phyloP scores from a whole-genome alignment of 768 basidiomycete species.

The Coprinopsis sp. region DNA sequence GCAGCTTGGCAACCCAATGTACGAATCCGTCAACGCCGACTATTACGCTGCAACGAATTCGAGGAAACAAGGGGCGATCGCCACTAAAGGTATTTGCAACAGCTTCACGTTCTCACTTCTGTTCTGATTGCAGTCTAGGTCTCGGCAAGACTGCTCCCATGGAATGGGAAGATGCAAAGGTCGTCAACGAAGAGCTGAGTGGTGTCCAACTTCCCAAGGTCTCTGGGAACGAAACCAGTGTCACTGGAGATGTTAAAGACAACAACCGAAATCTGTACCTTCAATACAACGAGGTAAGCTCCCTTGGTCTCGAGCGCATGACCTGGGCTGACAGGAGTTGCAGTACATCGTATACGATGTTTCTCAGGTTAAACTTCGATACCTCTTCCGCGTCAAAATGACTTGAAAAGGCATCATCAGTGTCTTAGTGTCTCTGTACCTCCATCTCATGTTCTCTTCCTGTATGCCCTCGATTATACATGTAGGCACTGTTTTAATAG shows the following conservation, averaged over 20 bases:
- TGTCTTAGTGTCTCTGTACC: not conserved
- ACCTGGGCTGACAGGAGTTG: not conserved
- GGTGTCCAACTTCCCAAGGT: slow-evolving; percentile 2
- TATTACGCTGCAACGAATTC: slow-evolving; percentile 1
- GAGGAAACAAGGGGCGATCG: not conserved
- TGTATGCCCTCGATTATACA: not conserved
- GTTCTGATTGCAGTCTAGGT: not conserved
- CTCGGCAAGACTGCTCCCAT: not conserved
- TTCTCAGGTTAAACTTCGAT: slow-evolving; percentile 2
- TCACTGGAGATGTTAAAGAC: not conserved
- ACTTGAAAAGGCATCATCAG: not conserved
- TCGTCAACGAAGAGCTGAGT: not conserved
- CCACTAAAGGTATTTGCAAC: not conserved
- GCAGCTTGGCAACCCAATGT: slow-evolving; percentile 2
- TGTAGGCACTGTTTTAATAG: not conserved
- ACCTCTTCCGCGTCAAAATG: slow-evolving; percentile 1
- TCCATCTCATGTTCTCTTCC: not conserved
- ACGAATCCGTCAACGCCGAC: not conserved
- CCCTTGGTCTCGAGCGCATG: not conserved
- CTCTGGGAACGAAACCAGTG: not conserved
- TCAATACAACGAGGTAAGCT: slow-evolving; percentile 1
- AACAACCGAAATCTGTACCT: not conserved
- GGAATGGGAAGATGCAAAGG: slow-evolving; percentile 1
- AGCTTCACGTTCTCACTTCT: not conserved
- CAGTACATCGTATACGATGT: slow-evolving; percentile 3